Evolutionary conservation across 2,329 filamentous ascomycete species (phyloP), one percentile per base, ranked within the genome.

Genomic region (Orbilia brochopaga): DNA sequence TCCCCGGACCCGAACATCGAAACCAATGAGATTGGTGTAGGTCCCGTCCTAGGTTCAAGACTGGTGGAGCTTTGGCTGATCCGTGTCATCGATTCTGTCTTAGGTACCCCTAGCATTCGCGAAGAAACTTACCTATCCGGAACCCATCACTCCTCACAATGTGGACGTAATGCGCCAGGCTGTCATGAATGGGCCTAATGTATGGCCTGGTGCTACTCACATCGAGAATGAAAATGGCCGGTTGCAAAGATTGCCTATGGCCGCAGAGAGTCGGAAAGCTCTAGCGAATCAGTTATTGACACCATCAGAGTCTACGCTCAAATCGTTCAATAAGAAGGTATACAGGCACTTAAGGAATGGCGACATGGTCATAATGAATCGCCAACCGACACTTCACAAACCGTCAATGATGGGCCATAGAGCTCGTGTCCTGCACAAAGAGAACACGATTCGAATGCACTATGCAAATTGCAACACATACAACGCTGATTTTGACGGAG

Each of bases 391-490:
- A 1, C 85, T 99, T 1, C 94, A 99, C 81, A 99, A 99, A 80
- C 94, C 94, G 7, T 97, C 94, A 5, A 99, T 99, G 81, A 99
- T 99, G 94, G 92, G 91, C 69, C 94, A 99, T 81, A 87, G 92
- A 76, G 94, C 94, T 57, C 87, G 92, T 70, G 93, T 99, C 4
- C 82, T 99, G 17, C 90, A 91, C 0, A 92, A 92, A 37, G 95
- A 99, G 80, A 96, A 96, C 81, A 97, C 94, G 0, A 92, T 99
- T 79, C 92, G 94, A 75, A 97, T 99, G 93, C 94, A 99, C 82
- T 99, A 99, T 81, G 93, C 94, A 77, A 99, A 99, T 79, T 97
- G 94, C 80, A 99, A 99, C 78, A 97, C 94, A 0, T 99, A 99
- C 83, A 99, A 99, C 77, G 94, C 94, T 32, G 94, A 99, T 84